Evolutionary conservation across 169 alveolate species (phyloP).

Genomic region (Cryptosporidium ryanae): DNA sequence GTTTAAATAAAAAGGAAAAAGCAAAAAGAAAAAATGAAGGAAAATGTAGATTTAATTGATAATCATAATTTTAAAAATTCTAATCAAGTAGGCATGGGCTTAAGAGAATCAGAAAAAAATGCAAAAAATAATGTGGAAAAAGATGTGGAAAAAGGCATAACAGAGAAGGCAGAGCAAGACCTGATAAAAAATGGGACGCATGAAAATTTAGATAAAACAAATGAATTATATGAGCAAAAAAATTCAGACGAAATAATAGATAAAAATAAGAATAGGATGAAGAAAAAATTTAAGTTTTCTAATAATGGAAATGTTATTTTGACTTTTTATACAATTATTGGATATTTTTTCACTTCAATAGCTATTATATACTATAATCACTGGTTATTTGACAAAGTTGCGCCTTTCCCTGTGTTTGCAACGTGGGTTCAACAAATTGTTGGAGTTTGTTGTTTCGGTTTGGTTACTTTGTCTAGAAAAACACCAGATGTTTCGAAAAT

Average conservation of each 20-base stretch:
- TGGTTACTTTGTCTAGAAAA: constrained; percentile 33
- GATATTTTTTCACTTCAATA: constrained; percentile 70
- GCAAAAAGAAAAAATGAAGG: constrained; percentile 2
- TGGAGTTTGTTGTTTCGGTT: constrained; percentile 58
- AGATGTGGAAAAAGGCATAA: neutral
- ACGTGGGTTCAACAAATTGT: constrained; percentile 74
- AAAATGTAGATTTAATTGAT: neutral
- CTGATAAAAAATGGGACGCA: neutral
- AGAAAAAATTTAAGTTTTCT: constrained; percentile 32
- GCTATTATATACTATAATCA: constrained; percentile 62
- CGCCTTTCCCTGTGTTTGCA: constrained; percentile 74
- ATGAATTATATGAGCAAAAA: neutral
- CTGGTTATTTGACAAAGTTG: constrained; percentile 68
- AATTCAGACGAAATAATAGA: neutral
- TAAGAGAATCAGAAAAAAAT: neutral
- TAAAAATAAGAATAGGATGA: neutral
- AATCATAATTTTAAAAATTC: too few relatives aligned
- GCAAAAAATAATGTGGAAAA: constrained; percentile 15
- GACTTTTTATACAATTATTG: constrained; percentile 55
- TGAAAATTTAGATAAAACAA: neutral
- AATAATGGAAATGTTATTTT: constrained; percentile 22
- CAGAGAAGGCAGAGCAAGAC: neutral
- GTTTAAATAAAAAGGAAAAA: constrained; percentile 8
- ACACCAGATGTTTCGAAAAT: constrained; percentile 39
- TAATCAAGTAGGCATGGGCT: neutral